Base-by-base conservation (phyloP, 2,329 filamentous ascomycete species). In the Sphaerulina populicola region DNA sequence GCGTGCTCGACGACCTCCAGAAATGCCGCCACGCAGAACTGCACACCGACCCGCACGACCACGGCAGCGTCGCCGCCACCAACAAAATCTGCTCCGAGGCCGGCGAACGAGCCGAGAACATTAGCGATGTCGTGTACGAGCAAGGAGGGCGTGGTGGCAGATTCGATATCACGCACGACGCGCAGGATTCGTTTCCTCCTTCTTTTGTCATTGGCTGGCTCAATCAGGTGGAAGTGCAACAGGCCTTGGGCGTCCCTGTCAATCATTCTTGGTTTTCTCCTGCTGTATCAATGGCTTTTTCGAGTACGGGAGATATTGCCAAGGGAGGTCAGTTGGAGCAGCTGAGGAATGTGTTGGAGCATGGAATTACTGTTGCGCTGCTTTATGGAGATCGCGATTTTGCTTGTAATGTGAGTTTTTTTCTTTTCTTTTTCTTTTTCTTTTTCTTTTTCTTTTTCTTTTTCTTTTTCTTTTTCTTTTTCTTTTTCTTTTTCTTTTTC, bases 371-470 rank as follows among this genome's bases (percentile, higher is more conserved):
- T 15, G 77, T 93, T 21, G 81, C 83, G 5, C 70, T 93, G 53
- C 77, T 89, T 49, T 87, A 91, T 64, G 80, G 80, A 7, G 80
- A 83, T 57, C 74, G 76, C 30, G 78, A 80, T 58, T 76, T 75
- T 57, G 74, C 77, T 45, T 78, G 71, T 48, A 69, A 69, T 45
- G 45, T 47, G 18, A 47, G 45, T 18, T 15, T 18, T 18, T 18
- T 18, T 18, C 18, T 18, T 18, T 18, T 18, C 4, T 3, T 18
- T 18, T 18, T 18, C 4, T 18, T 2, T 18, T 18, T 3, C 18
- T 18, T 18, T 18, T 18, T 18, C 2, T 18, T 18, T 18, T 18
- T 18, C n/a, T n/a, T 18, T 18, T 18, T 18, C 4, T 3, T 18
- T 18, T 18, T 18, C 4, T 18, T 2, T 18, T 18, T 3, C 18